Base-by-base conservation (phyloP, 2,329 filamentous ascomycete genomes). In the Escovopsis sp. region DNA sequence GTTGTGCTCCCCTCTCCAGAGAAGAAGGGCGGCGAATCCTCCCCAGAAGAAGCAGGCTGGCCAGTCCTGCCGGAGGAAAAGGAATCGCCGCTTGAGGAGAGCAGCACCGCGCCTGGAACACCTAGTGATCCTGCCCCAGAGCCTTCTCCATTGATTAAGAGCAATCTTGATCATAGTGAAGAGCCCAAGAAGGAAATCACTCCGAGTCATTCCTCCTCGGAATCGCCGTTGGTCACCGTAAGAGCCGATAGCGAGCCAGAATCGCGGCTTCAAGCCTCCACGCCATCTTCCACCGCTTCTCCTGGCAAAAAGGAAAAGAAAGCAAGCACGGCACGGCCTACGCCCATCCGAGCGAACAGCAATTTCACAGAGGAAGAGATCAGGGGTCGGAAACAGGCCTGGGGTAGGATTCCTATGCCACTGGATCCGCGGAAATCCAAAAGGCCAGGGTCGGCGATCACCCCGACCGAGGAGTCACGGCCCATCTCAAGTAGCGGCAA, bases 371-470 rank as follows among this genome's bases (percentile, higher is more conserved):
- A 54, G 37, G 47, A 55, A 39, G 48, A 62, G 43, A 57, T 59
- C 32, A 53, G 54, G 47, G 50, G 48, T 34, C 54, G 59, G 43
- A 54, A 49, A 45, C 49, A 53, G 51, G 52, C 51, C 41, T 60
- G 56, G 57, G 50, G 58, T 52, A 59, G 52, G 43, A 61, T 62
- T 47, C 46, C 54, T 34, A 55, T 60, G 56, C 59, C 60, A 37
- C 45, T 59, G 42, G 47, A 51, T 43, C 54, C 48, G 40, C 50
- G 41, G 34, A 45, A 42, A 36, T 45, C 40, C 45, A 44, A 42
- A 30, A 50, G 42, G 43, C 33, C 40, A 43, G 40, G 33, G 38
- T 19, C 34, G 11, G 12, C 35, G 23, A 26, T 18, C 32, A 32
- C 11, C 12, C 19, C 40, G 36, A 28, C 28, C 8, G 7, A 32